Evolutionary conservation across 345 rosid genomes (phyloP).

Genomic region (Acer yangbiense): DNA sequence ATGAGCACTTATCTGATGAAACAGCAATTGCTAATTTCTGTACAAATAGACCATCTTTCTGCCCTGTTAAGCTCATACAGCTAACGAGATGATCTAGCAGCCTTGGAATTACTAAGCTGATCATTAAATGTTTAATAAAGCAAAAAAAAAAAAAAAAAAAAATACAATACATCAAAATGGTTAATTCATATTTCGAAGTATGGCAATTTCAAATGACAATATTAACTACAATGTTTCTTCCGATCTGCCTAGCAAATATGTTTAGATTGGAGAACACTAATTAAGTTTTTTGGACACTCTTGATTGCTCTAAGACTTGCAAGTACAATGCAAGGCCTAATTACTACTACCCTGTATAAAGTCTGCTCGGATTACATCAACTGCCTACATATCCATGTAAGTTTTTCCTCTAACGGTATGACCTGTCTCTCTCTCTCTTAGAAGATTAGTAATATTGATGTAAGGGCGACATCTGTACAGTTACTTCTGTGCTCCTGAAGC

Average conservation of each 20-base stretch:
- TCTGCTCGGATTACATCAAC: conserved; percentile 18
- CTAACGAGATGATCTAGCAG: not conserved
- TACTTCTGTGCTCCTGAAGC: conserved; percentile 26
- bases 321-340: conserved; percentile 16
- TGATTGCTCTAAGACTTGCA: not conserved
- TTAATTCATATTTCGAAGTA: not conserved
- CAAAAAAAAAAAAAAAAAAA: no score
- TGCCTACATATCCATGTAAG: conserved; percentile 26
- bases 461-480: conserved; percentile 21
- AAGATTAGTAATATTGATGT: conserved; percentile 23
- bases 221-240: not conserved
- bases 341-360: conserved; percentile 10
- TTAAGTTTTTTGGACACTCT: not conserved
- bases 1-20: no score
- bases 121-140: no score
- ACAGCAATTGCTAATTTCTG: not conserved
- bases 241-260: not conserved
- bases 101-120: not conserved
- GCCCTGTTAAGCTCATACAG: not conserved
- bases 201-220: not conserved
- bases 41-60: not conserved
- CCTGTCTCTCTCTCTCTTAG: conserved; percentile 4
- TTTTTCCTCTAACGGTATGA: conserved; percentile 20
- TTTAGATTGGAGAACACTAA: not conserved
- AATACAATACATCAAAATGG: not conserved